phyloP scores from a whole-genome alignment of 1,284 basidiomycete species.

The Microbotryum lychnidis-dioicae region DNA sequence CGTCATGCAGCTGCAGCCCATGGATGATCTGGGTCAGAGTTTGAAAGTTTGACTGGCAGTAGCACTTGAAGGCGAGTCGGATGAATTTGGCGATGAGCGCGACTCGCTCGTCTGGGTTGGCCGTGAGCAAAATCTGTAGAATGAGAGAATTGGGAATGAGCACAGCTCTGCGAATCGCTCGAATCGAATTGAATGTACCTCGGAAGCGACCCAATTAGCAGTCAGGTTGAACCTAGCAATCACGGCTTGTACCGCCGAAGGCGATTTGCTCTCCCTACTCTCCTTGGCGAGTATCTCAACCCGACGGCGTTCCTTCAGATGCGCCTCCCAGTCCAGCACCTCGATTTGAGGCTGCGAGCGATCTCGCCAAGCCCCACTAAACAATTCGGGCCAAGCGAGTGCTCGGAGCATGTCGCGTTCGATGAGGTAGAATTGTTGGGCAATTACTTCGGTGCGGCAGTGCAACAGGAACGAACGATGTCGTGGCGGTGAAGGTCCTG shows the following conservation, averaged over 20 bases:
- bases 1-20: slow-evolving; percentile 65
- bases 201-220: slow-evolving; percentile 67
- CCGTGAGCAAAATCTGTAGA: slow-evolving; percentile 38
- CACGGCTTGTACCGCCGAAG: slow-evolving; percentile 52
- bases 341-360: slow-evolving; percentile 48
- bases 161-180: slow-evolving; percentile 54
- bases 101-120: slow-evolving; percentile 51
- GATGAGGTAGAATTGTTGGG: slow-evolving; percentile 75
- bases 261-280: slow-evolving; percentile 2
- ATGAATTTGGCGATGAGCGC: slow-evolving; percentile 69
- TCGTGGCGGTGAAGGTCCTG: background rate
- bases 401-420: slow-evolving; percentile 75
- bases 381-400: slow-evolving; percentile 46
- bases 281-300: slow-evolving; percentile 57
- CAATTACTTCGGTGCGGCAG: slow-evolving; percentile 52
- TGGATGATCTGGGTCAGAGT: slow-evolving; percentile 72
- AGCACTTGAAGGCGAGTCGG: slow-evolving; percentile 80
- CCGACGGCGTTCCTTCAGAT: slow-evolving; percentile 62
- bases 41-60: slow-evolving; percentile 68
- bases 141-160: slow-evolving; percentile 47
- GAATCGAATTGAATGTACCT: slow-evolving; percentile 3
- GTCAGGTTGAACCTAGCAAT: slow-evolving; percentile 82
- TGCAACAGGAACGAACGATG: slow-evolving; percentile 61
- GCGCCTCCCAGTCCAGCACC: slow-evolving; percentile 73
- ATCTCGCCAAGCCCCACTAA: slow-evolving; percentile 46